Conservation (phyloP, 2,329 filamentous ascomycete genomes). For the Zopfia rhizophila region DNA sequence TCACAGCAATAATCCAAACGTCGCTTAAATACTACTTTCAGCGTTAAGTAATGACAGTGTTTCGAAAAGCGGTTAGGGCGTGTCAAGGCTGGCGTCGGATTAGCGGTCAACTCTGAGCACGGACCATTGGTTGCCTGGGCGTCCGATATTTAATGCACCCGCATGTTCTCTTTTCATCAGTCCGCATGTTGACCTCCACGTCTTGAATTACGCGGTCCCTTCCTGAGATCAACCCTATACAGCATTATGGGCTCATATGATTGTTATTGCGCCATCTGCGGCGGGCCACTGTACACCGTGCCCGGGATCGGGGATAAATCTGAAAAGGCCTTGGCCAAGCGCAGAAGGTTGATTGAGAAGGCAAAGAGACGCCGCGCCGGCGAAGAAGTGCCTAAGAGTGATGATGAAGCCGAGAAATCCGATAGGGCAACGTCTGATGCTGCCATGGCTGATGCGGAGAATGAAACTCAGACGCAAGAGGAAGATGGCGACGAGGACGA, state of each 20-base stretch:
- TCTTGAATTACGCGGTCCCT: no score
- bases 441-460: slow-evolving; percentile 6
- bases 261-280: slow-evolving; percentile 34
- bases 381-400: slow-evolving; percentile 13
- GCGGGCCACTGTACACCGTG: slow-evolving; percentile 11
- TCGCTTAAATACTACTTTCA: no score
- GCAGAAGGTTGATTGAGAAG: slow-evolving; percentile 12
- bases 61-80: no score
- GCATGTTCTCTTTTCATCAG: no score
- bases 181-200: no score
- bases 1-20: no score
- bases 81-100: no score
- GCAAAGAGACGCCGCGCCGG: slow-evolving; percentile 9
- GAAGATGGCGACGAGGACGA: slow-evolving; percentile 6
- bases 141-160: no score
- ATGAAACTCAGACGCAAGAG: slow-evolving; percentile 1
- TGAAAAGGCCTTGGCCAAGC: slow-evolving; percentile 13
- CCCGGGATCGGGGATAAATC: slow-evolving; percentile 18
- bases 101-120: no score
- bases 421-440: background rate
- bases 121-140: no score
- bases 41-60: no score
- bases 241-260: slow-evolving; percentile 30
- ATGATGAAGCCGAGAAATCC: slow-evolving; percentile 5
- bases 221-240: no score